A percentile compares a stretch with the other conserved stretches of the same genome.
These are phyloP conservation scores for Auxenochlorella pyrenoidosa DNA, from an alignment of 139 green algal species.

Conservation along the genomic window DNA sequence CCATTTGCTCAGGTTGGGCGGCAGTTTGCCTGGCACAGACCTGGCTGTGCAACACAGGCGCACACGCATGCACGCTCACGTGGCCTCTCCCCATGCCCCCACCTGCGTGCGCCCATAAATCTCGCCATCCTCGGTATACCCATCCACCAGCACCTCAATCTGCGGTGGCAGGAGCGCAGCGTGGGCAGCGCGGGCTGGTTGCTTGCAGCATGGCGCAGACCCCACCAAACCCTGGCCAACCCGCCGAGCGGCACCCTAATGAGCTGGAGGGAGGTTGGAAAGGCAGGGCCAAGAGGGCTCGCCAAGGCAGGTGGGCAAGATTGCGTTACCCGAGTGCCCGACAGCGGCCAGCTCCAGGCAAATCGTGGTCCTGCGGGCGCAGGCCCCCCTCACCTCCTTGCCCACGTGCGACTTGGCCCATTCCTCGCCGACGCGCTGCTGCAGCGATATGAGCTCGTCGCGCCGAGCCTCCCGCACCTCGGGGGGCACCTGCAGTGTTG, in stretches of 20 bases:
- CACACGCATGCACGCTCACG: too few species aligned
- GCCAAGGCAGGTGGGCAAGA: too few species aligned
- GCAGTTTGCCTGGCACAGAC: too few species aligned
- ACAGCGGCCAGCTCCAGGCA: constrained; percentile 50
- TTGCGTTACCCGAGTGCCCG: too few species aligned
- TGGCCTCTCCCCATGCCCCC: too few species aligned
- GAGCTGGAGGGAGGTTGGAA: too few species aligned
- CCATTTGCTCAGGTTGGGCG: too few species aligned
- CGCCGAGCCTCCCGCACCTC: constrained; percentile 69
- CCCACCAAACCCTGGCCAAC: background rate
- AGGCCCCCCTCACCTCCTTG: constrained; percentile 53
- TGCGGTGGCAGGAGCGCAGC: constrained; percentile 2
- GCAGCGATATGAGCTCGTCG: constrained; percentile 81
- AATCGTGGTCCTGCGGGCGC: too few species aligned
- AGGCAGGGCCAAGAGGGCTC: too few species aligned
- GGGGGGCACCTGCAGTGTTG: background rate
- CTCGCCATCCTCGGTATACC: constrained; percentile 77
- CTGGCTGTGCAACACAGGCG: too few species aligned
- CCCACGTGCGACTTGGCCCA: constrained; percentile 75
- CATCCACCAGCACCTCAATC: constrained; percentile 78
- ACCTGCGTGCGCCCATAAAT: constrained; percentile 73
- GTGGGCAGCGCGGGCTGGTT: background rate
- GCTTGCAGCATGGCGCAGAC: background rate
- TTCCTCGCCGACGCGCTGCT: constrained; percentile 75
- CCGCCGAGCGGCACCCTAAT: too few species aligned